Conservation (phyloP, 441 rosid species). For the Euphorbia schlechtendalii region DNA sequence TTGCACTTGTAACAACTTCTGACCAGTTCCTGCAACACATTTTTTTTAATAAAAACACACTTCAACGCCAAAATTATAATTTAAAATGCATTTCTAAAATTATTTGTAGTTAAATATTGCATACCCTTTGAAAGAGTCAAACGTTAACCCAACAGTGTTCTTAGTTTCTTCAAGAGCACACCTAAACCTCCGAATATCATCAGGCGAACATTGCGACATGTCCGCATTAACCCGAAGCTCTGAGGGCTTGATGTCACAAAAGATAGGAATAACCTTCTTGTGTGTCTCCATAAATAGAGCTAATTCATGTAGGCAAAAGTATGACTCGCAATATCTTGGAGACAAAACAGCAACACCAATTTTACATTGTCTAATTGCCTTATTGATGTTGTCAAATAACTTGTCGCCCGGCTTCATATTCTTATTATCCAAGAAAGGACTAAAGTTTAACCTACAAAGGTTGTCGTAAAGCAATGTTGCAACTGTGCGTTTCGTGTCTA, state of each 20-base stretch:
- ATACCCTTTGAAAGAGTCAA: constrained; percentile 66
- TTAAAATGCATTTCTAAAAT: too few relatives aligned
- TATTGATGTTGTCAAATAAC: constrained; percentile 44
- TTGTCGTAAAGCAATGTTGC: constrained; percentile 58
- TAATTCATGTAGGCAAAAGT: constrained; percentile 61
- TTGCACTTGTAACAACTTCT: constrained; percentile 52
- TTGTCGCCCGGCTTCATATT: constrained; percentile 78
- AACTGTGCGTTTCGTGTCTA: constrained; percentile 61
- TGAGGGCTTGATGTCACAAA: constrained; percentile 67
- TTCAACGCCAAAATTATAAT: too few relatives aligned
- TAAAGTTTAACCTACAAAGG: constrained; percentile 34
- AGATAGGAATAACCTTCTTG: constrained; percentile 67
- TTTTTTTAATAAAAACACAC: too few relatives aligned
- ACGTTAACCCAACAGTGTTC: constrained; percentile 52
- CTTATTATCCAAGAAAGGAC: constrained; percentile 65
- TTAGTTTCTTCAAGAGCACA: constrained; percentile 72
- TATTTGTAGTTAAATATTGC: too few relatives aligned
- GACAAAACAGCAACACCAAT: constrained; percentile 61
- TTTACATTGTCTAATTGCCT: constrained; percentile 44
- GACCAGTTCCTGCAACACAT: constrained; percentile 45
- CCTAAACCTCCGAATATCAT: constrained; percentile 43
- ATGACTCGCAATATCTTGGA: constrained; percentile 58
- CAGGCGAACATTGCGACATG: constrained; percentile 25
- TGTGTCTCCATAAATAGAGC: constrained; percentile 62
- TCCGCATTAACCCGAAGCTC: constrained; percentile 36